Evolutionary conservation across 345 rosid species (phyloP).

Genomic region (Citrus mangshanensis): DNA sequence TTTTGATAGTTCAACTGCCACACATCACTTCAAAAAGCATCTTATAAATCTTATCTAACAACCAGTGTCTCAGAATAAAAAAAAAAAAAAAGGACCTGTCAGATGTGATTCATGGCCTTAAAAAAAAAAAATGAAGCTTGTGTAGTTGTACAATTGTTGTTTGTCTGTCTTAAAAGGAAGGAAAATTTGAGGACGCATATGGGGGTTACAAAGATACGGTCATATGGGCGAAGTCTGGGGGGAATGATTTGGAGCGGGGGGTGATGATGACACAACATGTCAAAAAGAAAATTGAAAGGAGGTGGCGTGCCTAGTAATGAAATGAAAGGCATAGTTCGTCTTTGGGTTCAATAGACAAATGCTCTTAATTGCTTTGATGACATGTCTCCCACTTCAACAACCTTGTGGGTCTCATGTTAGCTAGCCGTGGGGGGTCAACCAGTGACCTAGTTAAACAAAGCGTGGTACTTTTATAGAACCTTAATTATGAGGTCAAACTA

Average conservation of each 20-base stretch:
- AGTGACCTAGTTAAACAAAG: background rate
- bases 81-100: background rate
- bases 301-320: conserved; percentile 39
- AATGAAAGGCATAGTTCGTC: conserved; percentile 12
- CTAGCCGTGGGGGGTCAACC: background rate
- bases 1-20: too few relatives aligned
- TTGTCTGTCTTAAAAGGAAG: background rate
- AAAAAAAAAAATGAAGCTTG: background rate
- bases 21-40: too few relatives aligned
- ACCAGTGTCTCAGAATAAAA: accelerated
- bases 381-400: conserved; percentile 47
- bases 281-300: conserved; percentile 16
- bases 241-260: conserved; percentile 55
- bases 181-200: background rate
- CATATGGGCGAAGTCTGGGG: conserved; percentile 24
- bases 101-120: background rate
- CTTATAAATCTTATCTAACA: background rate
- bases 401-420: conserved; percentile 36
- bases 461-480: background rate
- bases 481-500: background rate
- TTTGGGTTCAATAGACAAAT: conserved; percentile 2
- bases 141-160: background rate
- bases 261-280: conserved; percentile 36
- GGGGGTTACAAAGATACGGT: background rate
- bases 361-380: conserved; percentile 19